Conservation (phyloP, 805 yeast species). For the Wickerhamomyces hampshirensis region DNA sequence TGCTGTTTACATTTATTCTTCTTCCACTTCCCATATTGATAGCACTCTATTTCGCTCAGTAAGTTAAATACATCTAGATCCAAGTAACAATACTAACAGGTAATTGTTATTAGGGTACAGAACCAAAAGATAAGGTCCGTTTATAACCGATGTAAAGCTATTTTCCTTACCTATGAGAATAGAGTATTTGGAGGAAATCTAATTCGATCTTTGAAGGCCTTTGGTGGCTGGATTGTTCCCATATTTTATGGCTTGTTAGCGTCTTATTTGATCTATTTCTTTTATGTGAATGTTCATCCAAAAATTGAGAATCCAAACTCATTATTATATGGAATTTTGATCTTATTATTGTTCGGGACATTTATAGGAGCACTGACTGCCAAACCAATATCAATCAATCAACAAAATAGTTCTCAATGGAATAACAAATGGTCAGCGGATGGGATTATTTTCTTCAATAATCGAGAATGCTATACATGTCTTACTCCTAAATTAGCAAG, state of each 20-base stretch:
- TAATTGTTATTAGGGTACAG: neutral
- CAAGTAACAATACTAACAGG: neutral
- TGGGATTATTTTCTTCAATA: conserved; percentile 17
- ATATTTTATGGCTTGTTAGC: conserved; percentile 13
- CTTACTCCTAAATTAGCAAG: conserved; percentile 61
- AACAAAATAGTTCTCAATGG: conserved; percentile 1
- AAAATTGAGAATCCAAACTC: conserved; percentile 16
- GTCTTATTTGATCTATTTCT: conserved; percentile 9
- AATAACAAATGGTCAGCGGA: conserved; percentile 12
- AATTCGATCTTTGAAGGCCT: neutral
- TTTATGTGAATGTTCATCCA: conserved; percentile 10
- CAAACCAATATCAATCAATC: conserved; percentile 11
- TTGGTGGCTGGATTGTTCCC: conserved; percentile 19
- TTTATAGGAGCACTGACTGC: conserved; percentile 13
- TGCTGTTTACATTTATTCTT: conserved; percentile 1
- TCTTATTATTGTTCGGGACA: conserved; percentile 4
- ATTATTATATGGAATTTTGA: conserved; percentile 10
- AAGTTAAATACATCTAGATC: neutral
- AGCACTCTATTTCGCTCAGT: conserved; percentile 1
- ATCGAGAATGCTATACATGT: conserved; percentile 48
- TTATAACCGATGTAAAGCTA: neutral
- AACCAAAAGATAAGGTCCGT: neutral
- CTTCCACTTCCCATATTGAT: conserved; percentile 3
- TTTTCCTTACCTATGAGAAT: conserved; percentile 4
- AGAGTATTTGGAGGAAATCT: conserved; percentile 15